Conservation (phyloP, 148 eudicot genomes). For the Cornus kousa region DNA sequence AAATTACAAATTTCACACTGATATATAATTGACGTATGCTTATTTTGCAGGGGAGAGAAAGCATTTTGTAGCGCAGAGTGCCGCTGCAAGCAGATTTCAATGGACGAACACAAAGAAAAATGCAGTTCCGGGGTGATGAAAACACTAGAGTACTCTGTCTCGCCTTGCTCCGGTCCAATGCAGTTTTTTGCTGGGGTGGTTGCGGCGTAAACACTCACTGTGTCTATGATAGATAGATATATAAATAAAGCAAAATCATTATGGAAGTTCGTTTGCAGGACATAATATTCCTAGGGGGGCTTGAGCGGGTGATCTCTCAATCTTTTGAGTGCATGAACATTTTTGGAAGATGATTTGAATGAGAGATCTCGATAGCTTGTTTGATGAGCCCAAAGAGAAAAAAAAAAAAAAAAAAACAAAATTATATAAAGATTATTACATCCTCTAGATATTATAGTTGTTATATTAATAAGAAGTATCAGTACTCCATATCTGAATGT, state of each 20-base stretch:
- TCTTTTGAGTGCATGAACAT: not conserved
- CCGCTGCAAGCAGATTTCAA: conserved; percentile 34
- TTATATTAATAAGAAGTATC: not conserved
- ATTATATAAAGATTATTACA: not conserved
- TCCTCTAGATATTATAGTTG: not conserved
- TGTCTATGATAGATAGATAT: not conserved
- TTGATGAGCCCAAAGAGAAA: not conserved
- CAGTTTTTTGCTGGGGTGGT: conserved; percentile 37
- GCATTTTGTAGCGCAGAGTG: conserved; percentile 52
- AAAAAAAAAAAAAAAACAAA: not conserved
- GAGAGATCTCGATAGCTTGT: not conserved
- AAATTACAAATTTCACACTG: not conserved
- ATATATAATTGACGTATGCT: not conserved
- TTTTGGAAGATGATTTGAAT: not conserved
- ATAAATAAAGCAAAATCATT: conserved; percentile 2
- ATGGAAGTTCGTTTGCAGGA: not conserved
- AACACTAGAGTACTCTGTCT: conserved; percentile 25
- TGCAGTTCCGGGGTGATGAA: conserved; percentile 23
- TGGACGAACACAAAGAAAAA: conserved; percentile 38
- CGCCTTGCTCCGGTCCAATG: conserved; percentile 42
- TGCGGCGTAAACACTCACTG: conserved; percentile 24
- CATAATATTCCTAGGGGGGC: not conserved
- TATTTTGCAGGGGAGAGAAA: conserved; percentile 42
- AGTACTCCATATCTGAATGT: not conserved
- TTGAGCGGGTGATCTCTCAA: conserved; percentile 8